These are phyloP conservation scores for Thymus mandschuricus DNA, from an alignment of 257 asterid species.

Conservation along the genomic window DNA sequence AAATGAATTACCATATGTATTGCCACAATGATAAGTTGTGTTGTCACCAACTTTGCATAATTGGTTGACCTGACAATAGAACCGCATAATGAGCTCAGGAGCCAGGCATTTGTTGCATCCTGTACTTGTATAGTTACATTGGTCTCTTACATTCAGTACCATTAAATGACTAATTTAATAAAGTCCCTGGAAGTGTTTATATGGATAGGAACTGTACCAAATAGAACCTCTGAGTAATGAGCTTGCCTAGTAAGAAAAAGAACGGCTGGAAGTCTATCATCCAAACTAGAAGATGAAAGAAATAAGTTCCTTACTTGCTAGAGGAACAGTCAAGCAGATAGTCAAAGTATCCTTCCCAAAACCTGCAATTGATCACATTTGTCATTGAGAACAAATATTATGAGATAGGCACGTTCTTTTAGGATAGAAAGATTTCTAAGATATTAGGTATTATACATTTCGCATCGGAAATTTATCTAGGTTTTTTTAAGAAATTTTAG, in stretches of 20 bases:
- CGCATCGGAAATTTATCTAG: neutral
- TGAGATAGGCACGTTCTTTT: neutral
- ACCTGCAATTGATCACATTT: constrained; percentile 24
- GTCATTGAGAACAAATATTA: neutral
- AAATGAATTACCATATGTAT: constrained; percentile 74
- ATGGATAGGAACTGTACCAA: neutral
- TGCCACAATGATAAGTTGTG: constrained; percentile 81
- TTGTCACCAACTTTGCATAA: constrained; percentile 88
- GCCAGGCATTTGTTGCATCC: constrained; percentile 2
- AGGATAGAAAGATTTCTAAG: neutral
- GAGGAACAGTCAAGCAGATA: constrained; percentile 35
- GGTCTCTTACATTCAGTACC: neutral
- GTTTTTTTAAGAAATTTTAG: neutral
- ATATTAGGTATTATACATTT: neutral
- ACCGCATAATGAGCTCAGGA: constrained; percentile 27
- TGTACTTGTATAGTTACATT: neutral
- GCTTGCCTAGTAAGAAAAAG: neutral
- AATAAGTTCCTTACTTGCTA: constrained; percentile 28
- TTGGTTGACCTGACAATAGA: constrained; percentile 77
- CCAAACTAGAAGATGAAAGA: neutral
- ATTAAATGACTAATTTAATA: neutral
- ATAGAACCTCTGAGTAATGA: neutral
- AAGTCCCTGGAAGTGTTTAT: constrained; percentile 4
- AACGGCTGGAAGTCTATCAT: neutral
- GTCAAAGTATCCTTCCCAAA: constrained; percentile 39